phyloP scores from a whole-genome alignment of 768 basidiomycete species.

The Neoboletus magnificus region DNA sequence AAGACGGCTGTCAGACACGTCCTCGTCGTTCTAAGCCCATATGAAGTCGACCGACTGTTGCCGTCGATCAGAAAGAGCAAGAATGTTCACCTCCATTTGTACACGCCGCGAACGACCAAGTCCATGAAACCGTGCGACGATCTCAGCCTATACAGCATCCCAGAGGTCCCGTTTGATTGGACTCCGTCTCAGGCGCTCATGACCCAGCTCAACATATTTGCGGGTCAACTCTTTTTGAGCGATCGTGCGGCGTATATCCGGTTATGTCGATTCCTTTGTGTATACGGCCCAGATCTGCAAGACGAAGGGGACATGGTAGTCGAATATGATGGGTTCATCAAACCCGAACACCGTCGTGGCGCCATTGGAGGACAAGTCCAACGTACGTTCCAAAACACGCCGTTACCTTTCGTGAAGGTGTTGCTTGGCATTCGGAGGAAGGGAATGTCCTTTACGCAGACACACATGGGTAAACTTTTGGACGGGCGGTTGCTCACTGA shows the following conservation, averaged over 20 bases:
- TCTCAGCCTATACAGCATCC: slow-evolving; percentile 22
- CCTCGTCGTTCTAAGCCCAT: slow-evolving; percentile 40
- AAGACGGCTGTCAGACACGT: slow-evolving; percentile 27
- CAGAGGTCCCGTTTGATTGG: slow-evolving; percentile 17
- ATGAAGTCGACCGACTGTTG: slow-evolving; percentile 38
- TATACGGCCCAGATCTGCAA: slow-evolving; percentile 41
- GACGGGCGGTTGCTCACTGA: slow-evolving; percentile 24
- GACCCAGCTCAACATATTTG: slow-evolving; percentile 41
- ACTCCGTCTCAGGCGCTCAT: slow-evolving; percentile 12
- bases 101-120: slow-evolving; percentile 36
- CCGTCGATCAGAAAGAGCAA: slow-evolving; percentile 34
- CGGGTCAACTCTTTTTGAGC: slow-evolving; percentile 43
- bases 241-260: slow-evolving; percentile 31
- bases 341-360: not conserved
- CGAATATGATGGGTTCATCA: slow-evolving; percentile 21
- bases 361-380: not conserved
- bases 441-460: slow-evolving; percentile 34
- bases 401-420: slow-evolving; percentile 27
- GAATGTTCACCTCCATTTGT: slow-evolving; percentile 39
- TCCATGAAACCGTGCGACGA: slow-evolving; percentile 37
- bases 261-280: slow-evolving; percentile 37
- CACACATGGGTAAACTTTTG: slow-evolving; percentile 42
- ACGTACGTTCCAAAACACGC: slow-evolving; percentile 4
- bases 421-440: slow-evolving; percentile 39
- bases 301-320: slow-evolving; percentile 41